Evolutionary conservation across 2,329 filamentous ascomycete genomes (phyloP).

Genomic region (Pseudocercospora pini-densiflorae): DNA sequence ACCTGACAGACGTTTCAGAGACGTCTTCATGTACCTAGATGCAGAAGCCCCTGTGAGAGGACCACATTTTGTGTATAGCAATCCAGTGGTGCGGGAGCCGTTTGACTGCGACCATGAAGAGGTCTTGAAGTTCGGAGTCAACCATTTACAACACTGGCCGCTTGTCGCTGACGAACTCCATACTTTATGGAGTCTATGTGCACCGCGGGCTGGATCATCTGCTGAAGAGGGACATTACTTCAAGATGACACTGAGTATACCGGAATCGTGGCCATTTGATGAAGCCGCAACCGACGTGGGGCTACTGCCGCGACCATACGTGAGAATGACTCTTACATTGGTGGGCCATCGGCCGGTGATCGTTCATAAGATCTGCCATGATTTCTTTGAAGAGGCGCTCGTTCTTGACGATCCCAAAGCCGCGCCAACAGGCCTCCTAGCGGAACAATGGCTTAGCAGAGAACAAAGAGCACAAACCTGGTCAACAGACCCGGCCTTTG

Average conservation of each 20-base stretch:
- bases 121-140: background rate
- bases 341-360: background rate
- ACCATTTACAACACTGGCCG: constrained; percentile 2
- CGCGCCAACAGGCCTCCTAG: background rate
- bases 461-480: background rate
- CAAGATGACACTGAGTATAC: background rate
- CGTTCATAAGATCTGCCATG: background rate
- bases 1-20: background rate
- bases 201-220: background rate
- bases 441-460: background rate
- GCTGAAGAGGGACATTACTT: background rate
- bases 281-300: too few relatives aligned
- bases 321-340: background rate
- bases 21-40: constrained; percentile 11
- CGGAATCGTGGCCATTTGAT: background rate
- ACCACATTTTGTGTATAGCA: constrained; percentile 4
- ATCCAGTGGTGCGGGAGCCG: background rate
- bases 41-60: background rate
- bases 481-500: background rate
- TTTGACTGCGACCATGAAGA: background rate
- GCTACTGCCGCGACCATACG: background rate
- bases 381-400: background rate
- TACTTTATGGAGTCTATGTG: constrained; percentile 4
- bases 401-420: background rate
- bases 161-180: constrained; percentile 13